phyloP scores from a whole-genome alignment of 768 basidiomycete species.

The Gyrodon lividus region DNA sequence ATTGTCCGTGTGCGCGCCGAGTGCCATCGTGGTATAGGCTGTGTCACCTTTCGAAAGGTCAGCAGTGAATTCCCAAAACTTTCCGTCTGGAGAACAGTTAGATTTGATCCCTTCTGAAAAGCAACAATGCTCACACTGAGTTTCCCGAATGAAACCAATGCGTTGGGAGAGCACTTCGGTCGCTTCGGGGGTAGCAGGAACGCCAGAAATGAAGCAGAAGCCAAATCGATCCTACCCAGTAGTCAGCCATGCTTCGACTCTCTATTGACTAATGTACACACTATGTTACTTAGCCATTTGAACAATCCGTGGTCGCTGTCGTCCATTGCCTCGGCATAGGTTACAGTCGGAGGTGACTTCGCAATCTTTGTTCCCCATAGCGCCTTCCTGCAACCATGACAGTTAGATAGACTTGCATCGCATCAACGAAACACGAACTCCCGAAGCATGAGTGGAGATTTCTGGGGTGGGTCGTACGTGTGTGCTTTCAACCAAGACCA shows the following conservation, averaged over 20 bases:
- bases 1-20: slow-evolving; percentile 82
- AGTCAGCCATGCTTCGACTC: background rate
- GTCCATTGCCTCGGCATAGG: slow-evolving; percentile 73
- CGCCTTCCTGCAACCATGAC: slow-evolving; percentile 47
- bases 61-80: slow-evolving; percentile 96
- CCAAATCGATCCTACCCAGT: slow-evolving; percentile 75
- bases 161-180: slow-evolving; percentile 76
- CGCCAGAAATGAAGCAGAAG: slow-evolving; percentile 82
- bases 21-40: slow-evolving; percentile 86
- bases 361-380: slow-evolving; percentile 82
- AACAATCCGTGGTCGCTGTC: slow-evolving; percentile 63
- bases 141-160: slow-evolving; percentile 89
- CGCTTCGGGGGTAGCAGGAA: slow-evolving; percentile 77
- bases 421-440: slow-evolving; percentile 43
- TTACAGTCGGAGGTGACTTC: slow-evolving; percentile 69
- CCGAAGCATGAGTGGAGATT: slow-evolving; percentile 11
- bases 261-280: slow-evolving; percentile 36
- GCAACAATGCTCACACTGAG: slow-evolving; percentile 49
- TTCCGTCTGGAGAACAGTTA: slow-evolving; percentile 71
- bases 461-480: slow-evolving; percentile 73
- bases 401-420: background rate
- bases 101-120: background rate
- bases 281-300: slow-evolving; percentile 80
- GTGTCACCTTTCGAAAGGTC: slow-evolving; percentile 90
- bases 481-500: slow-evolving; percentile 80